Conservation (phyloP, 148 eudicot genomes). For the Tetragonia tetragonoides region DNA sequence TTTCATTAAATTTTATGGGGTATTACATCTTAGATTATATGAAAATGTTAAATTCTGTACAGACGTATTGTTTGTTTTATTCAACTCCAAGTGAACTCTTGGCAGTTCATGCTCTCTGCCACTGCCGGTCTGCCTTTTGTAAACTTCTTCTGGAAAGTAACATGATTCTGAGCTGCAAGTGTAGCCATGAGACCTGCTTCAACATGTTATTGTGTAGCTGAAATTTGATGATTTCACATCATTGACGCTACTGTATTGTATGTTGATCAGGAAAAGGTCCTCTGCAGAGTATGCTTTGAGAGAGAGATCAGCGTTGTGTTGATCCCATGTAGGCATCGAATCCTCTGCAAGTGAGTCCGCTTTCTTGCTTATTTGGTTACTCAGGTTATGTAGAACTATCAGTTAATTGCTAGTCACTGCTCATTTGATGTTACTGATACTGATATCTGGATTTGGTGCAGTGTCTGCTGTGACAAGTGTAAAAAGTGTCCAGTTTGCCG, state of each 20-base stretch:
- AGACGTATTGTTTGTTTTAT: too few species aligned
- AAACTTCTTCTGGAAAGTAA: too few species aligned
- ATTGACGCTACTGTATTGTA: background rate
- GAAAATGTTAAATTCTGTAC: background rate
- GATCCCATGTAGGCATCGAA: constrained; percentile 89
- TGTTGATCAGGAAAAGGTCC: constrained; percentile 70
- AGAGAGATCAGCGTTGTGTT: constrained; percentile 78
- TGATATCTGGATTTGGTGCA: constrained; percentile 40
- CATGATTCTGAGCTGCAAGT: too few species aligned
- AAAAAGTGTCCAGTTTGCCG: constrained; percentile 86
- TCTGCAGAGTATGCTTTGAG: constrained; percentile 92
- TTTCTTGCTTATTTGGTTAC: background rate
- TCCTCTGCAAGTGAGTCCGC: constrained; percentile 73
- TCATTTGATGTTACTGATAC: background rate
- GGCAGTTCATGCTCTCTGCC: too few species aligned
- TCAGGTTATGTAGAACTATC: background rate
- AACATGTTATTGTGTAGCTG: background rate
- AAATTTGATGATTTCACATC: constrained; percentile 4
- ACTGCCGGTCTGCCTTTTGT: too few species aligned
- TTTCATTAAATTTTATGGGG: background rate
- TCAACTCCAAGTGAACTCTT: too few species aligned
- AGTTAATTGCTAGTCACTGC: background rate
- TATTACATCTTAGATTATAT: background rate
- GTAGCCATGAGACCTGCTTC: background rate
- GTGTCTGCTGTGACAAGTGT: constrained; percentile 76